Base-by-base conservation (phyloP, 805 yeast genomes). In the Saturnispora serradocipensis region DNA sequence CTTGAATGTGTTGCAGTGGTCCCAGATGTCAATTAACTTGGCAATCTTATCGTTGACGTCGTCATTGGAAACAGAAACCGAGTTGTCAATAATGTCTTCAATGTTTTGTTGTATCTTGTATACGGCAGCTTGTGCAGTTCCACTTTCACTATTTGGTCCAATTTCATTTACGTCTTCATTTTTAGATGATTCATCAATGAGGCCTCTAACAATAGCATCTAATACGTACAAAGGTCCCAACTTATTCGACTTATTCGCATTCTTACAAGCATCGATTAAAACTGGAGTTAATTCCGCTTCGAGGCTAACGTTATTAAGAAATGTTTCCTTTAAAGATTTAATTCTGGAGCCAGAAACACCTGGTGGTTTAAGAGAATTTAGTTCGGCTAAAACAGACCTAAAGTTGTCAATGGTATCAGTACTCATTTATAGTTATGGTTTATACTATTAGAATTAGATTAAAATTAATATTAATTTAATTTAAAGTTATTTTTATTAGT, bases 281-380 rank as follows among this genome's bases (percentile, higher is more conserved):
- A 74, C 72, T 46, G 80, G 75, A 46, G 84, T 75, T 49, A 86
- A 67, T 55, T 75, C 73, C 25, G 84, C 72, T 58, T 67, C 70
- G 40, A 65, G 64, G 45, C 55, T 54, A 39, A 85, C 84, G 66
- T 88, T 79, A 58, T 77, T 77, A 54, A 83, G 73, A 52, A 96
- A 95, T 55, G 86, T 66, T 52, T 86, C 85, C 45, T 91, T 86
- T 64, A 90, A 73, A 62, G 82, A 82, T 67, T 87, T 87, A 68
- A 91, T 93, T 72, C 97, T 88, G 51, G 96, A 82, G 43, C 98
- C 98, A 28, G 97, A 89, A 49, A 91, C 93, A 54, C 99, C 98
- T 13, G 91, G 91, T 15, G 96, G 80, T 68, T 83, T 84, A 60
- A 85, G 69, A 5, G 77, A 73, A 28, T 77, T 72, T 50, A 79